phyloP scores from a whole-genome alignment of 805 yeast species.

The Saccharomycopsis sp. region DNA sequence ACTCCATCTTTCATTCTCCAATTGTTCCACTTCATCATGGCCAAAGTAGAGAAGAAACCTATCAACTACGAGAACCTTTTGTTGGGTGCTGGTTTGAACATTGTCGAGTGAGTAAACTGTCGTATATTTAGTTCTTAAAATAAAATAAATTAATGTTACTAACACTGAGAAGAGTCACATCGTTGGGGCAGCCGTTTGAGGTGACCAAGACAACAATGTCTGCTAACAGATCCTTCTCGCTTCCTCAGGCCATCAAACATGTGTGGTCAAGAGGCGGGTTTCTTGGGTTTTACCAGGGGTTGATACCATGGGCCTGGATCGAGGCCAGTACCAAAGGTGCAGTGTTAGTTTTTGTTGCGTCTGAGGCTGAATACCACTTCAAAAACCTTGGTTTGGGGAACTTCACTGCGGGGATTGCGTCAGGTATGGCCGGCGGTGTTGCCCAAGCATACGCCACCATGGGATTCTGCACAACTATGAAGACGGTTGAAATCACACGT shows the following conservation, averaged over 20 bases:
- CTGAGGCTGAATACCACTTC: constrained; percentile 81
- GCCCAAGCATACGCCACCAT: constrained; percentile 93
- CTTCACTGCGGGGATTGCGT: constrained; percentile 83
- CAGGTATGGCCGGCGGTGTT: constrained; percentile 94
- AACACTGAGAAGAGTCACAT: constrained; percentile 49
- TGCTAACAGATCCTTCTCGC: constrained; percentile 71
- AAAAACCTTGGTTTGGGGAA: constrained; percentile 55
- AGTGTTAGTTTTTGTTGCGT: constrained; percentile 80
- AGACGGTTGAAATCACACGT: constrained; percentile 95
- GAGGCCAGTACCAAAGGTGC: constrained; percentile 99
- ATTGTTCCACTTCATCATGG: no score
- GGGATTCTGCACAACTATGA: constrained; percentile 99
- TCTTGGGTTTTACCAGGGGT: constrained; percentile 89
- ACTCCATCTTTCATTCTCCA: no score
- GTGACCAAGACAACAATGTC: constrained; percentile 98
- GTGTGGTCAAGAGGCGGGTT: constrained; percentile 94
- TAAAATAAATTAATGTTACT: constrained; percentile 2
- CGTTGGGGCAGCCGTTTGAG: constrained; percentile 95
- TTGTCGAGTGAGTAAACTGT: constrained; percentile 49
- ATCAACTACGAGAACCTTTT: constrained; percentile 82
- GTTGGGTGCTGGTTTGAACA: constrained; percentile 86
- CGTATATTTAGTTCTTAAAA: not conserved
- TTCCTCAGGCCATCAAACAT: constrained; percentile 57
- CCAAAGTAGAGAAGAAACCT: constrained; percentile 74
- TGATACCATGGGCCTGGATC: constrained; percentile 99